Percentiles rank a stretch among this genome's conserved stretches.
Conservation (phyloP, 306 rosid genomes). For the Citrullus colocynthis region DNA sequence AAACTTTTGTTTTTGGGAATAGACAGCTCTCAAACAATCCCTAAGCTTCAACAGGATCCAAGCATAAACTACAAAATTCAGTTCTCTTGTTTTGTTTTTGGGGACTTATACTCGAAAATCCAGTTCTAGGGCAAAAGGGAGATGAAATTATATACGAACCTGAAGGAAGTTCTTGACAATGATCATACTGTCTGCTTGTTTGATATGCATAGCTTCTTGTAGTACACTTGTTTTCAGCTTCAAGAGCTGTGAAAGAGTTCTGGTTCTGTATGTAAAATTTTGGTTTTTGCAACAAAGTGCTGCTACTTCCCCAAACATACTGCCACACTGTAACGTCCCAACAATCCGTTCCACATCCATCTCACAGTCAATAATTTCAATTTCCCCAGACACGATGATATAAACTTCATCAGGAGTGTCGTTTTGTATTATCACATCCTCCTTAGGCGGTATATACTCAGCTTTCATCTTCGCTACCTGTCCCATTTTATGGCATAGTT, state of each 20-base stretch:
- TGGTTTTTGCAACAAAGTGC: constrained; percentile 67
- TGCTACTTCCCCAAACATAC: constrained; percentile 77
- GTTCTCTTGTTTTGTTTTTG: neutral
- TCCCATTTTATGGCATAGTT: neutral
- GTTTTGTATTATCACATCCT: constrained; percentile 67
- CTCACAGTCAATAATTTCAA: constrained; percentile 46
- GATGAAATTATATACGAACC: constrained; percentile 22
- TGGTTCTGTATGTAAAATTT: constrained; percentile 57
- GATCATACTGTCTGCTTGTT: constrained; percentile 33
- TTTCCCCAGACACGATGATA: constrained; percentile 81
- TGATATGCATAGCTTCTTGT: constrained; percentile 45
- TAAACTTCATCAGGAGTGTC: constrained; percentile 77
- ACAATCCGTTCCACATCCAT: constrained; percentile 38
- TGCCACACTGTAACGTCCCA: constrained; percentile 47
- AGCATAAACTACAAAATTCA: neutral
- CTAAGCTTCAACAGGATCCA: neutral
- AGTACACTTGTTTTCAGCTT: constrained; percentile 54
- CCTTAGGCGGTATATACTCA: constrained; percentile 85
- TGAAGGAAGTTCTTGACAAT: constrained; percentile 61
- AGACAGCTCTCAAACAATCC: neutral
- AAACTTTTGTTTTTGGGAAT: neutral
- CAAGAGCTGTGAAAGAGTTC: constrained; percentile 73
- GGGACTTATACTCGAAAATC: neutral
- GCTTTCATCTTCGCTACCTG: constrained; percentile 84
- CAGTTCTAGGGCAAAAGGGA: neutral